A percentile compares a stretch with the other conserved stretches of the same genome.
phyloP scores from a whole-genome alignment of 257 asterid genomes.

The Cordia subcordata region DNA sequence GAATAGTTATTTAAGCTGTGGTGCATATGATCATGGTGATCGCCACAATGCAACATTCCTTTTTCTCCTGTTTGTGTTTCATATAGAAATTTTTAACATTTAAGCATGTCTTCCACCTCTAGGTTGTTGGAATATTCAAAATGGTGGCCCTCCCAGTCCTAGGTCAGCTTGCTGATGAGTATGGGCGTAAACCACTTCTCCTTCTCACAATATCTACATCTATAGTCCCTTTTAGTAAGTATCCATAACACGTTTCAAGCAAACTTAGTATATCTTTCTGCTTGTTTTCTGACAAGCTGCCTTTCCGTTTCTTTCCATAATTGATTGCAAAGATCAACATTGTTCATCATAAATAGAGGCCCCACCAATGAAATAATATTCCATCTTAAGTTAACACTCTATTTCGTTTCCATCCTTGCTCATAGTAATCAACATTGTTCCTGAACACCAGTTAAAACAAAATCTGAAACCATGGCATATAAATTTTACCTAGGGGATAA shows the following conservation, averaged over 20 bases:
- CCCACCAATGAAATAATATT: neutral
- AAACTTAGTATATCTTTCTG: neutral
- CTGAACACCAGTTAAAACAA: too few relatives aligned
- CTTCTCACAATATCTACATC: constrained; percentile 72
- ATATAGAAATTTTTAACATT: constrained; percentile 1
- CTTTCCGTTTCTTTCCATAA: neutral
- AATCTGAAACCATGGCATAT: too few relatives aligned
- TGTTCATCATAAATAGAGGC: neutral
- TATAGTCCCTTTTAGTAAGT: constrained; percentile 73
- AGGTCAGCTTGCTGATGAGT: constrained; percentile 93
- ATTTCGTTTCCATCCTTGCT: too few relatives aligned
- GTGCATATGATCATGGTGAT: too few relatives aligned
- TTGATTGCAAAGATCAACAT: neutral
- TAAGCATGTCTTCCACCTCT: constrained; percentile 18
- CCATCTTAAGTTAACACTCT: neutral
- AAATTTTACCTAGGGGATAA: too few relatives aligned
- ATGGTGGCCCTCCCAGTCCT: constrained; percentile 79
- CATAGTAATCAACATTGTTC: too few relatives aligned
- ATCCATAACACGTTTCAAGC: neutral
- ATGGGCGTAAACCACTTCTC: constrained; percentile 90
- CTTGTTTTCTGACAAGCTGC: neutral
- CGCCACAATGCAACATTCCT: too few relatives aligned
- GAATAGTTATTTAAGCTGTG: too few relatives aligned
- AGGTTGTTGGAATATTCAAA: constrained; percentile 88
- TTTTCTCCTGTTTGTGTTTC: neutral